Conservation (phyloP, 1,284 basidiomycete species). For the Fomitopsis schrenkii region DNA sequence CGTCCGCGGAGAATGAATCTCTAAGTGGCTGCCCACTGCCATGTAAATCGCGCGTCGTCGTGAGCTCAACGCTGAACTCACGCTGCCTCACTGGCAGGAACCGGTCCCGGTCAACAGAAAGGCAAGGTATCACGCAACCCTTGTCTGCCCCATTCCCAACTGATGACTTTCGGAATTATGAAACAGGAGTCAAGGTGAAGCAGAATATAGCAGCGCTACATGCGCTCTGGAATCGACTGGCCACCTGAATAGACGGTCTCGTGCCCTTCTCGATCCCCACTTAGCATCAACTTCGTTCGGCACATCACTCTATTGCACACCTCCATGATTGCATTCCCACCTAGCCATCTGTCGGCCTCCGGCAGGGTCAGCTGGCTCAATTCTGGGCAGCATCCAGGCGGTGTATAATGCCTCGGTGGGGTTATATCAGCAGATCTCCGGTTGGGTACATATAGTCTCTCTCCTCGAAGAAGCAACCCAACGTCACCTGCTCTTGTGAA, state of each 20-base stretch:
- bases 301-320: neutral
- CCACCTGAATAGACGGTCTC: conserved; percentile 1
- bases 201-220: neutral
- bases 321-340: neutral
- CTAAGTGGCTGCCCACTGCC: too few species aligned
- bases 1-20: too few species aligned
- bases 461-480: neutral
- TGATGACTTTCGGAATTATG: too few species aligned
- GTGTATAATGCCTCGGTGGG: neutral
- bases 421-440: neutral
- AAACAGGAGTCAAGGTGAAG: neutral
- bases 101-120: too few species aligned
- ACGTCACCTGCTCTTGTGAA: neutral
- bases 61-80: too few species aligned
- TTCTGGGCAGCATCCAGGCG: conserved; percentile 4
- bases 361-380: conserved; percentile 4
- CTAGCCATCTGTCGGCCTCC: neutral
- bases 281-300: neutral
- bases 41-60: too few species aligned
- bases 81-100: too few species aligned
- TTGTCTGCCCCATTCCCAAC: too few species aligned
- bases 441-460: conserved; percentile 2
- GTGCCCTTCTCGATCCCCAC: neutral
- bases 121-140: too few species aligned
- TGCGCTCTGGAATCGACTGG: neutral